Base-by-base conservation (phyloP, 2,329 filamentous ascomycete genomes). In the Neurospora crassa region DNA sequence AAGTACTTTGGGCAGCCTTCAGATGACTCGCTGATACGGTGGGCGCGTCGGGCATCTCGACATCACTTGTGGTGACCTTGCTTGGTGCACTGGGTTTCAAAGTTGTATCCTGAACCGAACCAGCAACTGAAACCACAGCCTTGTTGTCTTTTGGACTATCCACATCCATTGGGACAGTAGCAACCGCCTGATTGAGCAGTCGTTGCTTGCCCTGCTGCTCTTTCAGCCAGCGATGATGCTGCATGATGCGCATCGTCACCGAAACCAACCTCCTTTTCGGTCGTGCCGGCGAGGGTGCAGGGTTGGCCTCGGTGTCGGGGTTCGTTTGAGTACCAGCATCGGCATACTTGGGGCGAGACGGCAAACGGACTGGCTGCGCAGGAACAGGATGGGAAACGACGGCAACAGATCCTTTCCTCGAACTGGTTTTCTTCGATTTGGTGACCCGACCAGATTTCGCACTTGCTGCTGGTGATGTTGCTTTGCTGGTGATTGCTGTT, bases 291-390 rank as follows among this genome's bases (percentile, higher is more conserved):
- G 80, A 77, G 14, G 53, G 53, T 63, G 24, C 24, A 0, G 80
- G 76, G 63, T 72, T 67, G 78, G 78, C 5, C 71, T 75, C 1
- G 77, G 74, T 63, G 0, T 86, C 85, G 0, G 84, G 82, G 40
- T 88, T 87, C 0, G 87, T 89, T 75, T 89, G 87, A 2, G 86
- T 82, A 5, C 80, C 78, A 11, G 80, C 84, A 75, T 89, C 84
- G 69, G 83, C 79, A 74, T 89, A 89, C 18, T 81, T 80, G 7
- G 81, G 77, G 12, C 80, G 79, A 3, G 82, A 80, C 1, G 78
- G 77, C 1, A 78, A 76, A 0, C 84, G 84, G 3, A 79, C 76
- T 67, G 80, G 82, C 6, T 83, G 80, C 2, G 82, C 76, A 0
- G 85, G 84, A 4, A 79, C 76, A 63, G 80, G 82, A 7, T 83